Conservation (phyloP, 1,284 basidiomycete species). For the Trametes polyzona region DNA sequence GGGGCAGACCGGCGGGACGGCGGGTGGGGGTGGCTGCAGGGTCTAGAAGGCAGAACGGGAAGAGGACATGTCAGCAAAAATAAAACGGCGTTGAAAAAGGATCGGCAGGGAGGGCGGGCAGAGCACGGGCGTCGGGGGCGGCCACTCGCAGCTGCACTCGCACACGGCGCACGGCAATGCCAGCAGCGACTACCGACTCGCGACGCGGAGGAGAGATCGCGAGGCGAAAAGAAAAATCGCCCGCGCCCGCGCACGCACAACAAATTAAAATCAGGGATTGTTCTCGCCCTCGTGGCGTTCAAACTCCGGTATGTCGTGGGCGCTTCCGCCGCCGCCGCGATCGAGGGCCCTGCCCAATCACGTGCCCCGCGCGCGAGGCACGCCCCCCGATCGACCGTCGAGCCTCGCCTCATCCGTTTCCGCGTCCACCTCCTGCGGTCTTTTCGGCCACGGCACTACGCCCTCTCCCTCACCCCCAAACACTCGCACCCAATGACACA, state of each 20-base stretch:
- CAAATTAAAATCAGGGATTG: slow-evolving; percentile 21
- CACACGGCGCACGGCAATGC: too few relatives aligned
- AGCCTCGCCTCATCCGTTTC: slow-evolving; percentile 10
- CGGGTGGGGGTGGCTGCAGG: slow-evolving; percentile 24
- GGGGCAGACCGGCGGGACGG: slow-evolving; percentile 17
- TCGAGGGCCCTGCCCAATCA: slow-evolving; percentile 16
- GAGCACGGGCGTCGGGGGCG: slow-evolving; percentile 9
- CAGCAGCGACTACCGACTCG: slow-evolving; percentile 18
- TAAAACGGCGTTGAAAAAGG: slow-evolving; percentile 12
- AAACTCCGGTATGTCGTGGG: slow-evolving; percentile 24
- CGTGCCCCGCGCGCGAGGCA: slow-evolving; percentile 11
- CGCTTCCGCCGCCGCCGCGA: slow-evolving; percentile 9
- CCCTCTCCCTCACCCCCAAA: background rate
- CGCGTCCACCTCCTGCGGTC: slow-evolving; percentile 1
- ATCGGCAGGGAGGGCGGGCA: slow-evolving; percentile 18
- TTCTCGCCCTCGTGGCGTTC: slow-evolving; percentile 25
- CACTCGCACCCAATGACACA: too few relatives aligned
- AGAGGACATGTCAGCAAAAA: slow-evolving; percentile 21
- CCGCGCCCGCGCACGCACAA: slow-evolving; percentile 12
- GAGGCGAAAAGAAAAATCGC: slow-evolving; percentile 13
- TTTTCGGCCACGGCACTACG: background rate
- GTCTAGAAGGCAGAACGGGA: slow-evolving; percentile 17
- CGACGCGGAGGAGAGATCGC: slow-evolving; percentile 4
- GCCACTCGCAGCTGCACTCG: slow-evolving; percentile 18
- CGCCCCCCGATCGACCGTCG: slow-evolving; percentile 1